Evolutionary conservation across 139 green algal genomes (phyloP).

Genomic region (Raphidocelis subcapitata): DNA sequence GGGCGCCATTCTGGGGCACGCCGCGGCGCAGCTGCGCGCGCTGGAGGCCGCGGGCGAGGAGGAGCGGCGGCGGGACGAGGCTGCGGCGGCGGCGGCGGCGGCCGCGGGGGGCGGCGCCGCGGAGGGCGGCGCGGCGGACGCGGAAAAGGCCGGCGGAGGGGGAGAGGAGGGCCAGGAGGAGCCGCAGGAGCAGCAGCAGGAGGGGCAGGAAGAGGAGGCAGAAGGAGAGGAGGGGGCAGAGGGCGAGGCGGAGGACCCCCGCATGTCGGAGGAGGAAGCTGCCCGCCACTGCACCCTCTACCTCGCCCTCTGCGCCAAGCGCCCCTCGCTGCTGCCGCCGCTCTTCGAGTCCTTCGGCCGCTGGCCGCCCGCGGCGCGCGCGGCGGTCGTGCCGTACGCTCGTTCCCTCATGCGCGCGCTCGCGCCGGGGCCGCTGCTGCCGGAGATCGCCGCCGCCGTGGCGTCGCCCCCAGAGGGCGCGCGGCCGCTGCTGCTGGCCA

Average conservation of each 20-base stretch:
- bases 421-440: constrained; percentile 17
- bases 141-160: too few species aligned
- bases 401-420: constrained; percentile 44
- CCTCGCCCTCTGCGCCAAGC: constrained; percentile 65
- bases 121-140: too few species aligned
- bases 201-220: too few species aligned
- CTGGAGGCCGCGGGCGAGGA: too few species aligned
- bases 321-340: constrained; percentile 52
- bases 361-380: constrained; percentile 1
- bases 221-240: too few species aligned
- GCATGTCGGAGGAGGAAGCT: constrained; percentile 28
- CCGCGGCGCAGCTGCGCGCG: constrained; percentile 35
- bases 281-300: constrained; percentile 53
- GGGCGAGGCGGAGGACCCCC: neutral
- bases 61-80: too few species aligned
- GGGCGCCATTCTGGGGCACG: constrained; percentile 41
- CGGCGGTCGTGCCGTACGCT: constrained; percentile 35
- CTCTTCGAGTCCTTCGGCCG: constrained; percentile 49
- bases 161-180: too few species aligned
- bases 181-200: too few species aligned
- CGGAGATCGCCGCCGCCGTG: neutral
- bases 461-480: constrained; percentile 19
- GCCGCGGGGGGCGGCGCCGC: too few species aligned
- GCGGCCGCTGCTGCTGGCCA: constrained; percentile 54
- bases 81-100: too few species aligned